These are phyloP conservation scores for Francoa sonchifolia DNA, from an alignment of 441 rosid genomes.

Conservation along the genomic window DNA sequence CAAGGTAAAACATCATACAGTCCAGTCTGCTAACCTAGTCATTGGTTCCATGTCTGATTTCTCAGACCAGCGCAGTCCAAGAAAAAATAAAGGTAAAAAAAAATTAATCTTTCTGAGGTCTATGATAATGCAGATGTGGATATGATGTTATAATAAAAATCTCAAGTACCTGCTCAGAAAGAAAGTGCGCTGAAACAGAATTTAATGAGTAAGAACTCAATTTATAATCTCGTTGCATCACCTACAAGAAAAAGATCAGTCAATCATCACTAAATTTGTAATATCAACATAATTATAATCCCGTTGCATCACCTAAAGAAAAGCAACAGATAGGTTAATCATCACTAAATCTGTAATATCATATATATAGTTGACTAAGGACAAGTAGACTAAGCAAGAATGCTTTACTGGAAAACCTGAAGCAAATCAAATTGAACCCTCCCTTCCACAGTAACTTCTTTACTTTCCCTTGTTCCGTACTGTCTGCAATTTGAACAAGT, in stretches of 20 bases:
- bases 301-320: slow-evolving; percentile 83
- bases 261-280: slow-evolving; percentile 4
- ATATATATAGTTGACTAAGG: too few species aligned
- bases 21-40: too few species aligned
- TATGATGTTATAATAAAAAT: too few species aligned
- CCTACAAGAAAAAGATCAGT: slow-evolving; percentile 33
- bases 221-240: slow-evolving; percentile 83
- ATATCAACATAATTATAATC: slow-evolving; percentile 40
- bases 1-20: too few species aligned
- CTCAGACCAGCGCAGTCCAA: too few species aligned
- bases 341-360: slow-evolving; percentile 5
- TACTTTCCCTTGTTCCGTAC: slow-evolving; percentile 83
- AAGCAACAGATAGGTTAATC: slow-evolving; percentile 11
- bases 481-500: slow-evolving; percentile 45
- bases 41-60: too few species aligned
- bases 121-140: too few species aligned
- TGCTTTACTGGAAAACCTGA: slow-evolving; percentile 42
- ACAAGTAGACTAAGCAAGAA: slow-evolving; percentile 15
- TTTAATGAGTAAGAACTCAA: slow-evolving; percentile 93
- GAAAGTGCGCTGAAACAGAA: slow-evolving; percentile 96
- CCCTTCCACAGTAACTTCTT: slow-evolving; percentile 92
- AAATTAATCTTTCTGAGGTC: too few species aligned
- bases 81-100: too few species aligned
- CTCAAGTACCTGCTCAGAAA: slow-evolving; percentile 96
- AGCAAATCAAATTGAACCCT: slow-evolving; percentile 96